Evolutionary conservation across 2,329 filamentous ascomycete species (phyloP), one percentile per base, ranked within the genome.

Genomic region (Aspergillus cejpii): DNA sequence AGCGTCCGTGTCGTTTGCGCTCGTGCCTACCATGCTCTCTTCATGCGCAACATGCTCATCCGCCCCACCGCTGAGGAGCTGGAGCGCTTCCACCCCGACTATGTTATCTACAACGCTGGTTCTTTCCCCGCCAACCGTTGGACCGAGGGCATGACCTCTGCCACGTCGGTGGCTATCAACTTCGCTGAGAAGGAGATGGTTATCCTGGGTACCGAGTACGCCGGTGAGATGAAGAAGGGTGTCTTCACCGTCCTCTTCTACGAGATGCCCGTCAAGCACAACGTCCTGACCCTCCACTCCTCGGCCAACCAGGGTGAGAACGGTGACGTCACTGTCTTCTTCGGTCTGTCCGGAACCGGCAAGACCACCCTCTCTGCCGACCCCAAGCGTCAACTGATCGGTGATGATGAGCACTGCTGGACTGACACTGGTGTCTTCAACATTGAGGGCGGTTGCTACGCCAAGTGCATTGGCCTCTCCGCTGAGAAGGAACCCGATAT

Each of bases 41-140:
- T 98, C 83, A 98, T 98, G 92, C 87, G 90, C 67, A 98, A 98
- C 80, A 98, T 98, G 92, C 85, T 98, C 66, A 98, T 98, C 77
- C 86, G 92, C 60, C 92, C 92, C 53, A 77, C 83, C 42, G 81
- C 80, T 53, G 87, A 94, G 73, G 90, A 98, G 77, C 84, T 98
- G 44, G 85, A 95, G 76, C 81, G 88, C 74, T 98, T 98, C 82
- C 87, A 95, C 72, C 92, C 92, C 61, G 91, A 98, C 78, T 98
- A 98, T 78, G 91, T 91, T 63, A 97, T 98, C 76, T 98, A 98
- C 85, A 98, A 98, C 69, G 92, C 90, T 52, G 92, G 92, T 58
- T 87, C 87, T 52, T 98, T 98, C 85, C 92, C 92, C 37, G 92
- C 92, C 67, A 98, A 98, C 78, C 84, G 91, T 72, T 98, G 84